Conservation (phyloP, 345 rosid species). For the Jatropha curcas region DNA sequence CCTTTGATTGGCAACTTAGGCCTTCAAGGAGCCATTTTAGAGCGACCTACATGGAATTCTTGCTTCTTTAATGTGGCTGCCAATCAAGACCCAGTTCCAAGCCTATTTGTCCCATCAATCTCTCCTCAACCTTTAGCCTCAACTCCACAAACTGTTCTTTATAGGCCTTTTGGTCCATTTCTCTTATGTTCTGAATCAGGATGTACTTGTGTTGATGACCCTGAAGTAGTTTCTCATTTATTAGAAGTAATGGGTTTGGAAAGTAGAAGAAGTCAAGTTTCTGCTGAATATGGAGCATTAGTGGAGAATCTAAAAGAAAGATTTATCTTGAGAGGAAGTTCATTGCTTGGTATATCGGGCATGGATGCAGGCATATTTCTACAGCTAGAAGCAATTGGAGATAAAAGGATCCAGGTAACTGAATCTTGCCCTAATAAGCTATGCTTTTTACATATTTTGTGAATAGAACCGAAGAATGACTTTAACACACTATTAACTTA, state of each 20-base stretch:
- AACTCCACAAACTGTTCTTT: slow-evolving; percentile 11
- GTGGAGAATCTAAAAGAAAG: slow-evolving; percentile 12
- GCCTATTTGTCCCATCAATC: slow-evolving; percentile 17
- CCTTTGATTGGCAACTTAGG: slow-evolving; percentile 49
- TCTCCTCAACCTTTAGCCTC: slow-evolving; percentile 4
- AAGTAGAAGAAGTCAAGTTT: slow-evolving; percentile 8
- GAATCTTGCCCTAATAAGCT: not conserved
- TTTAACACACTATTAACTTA: not conserved
- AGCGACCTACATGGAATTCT: slow-evolving; percentile 39
- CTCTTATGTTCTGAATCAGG: slow-evolving; percentile 41
- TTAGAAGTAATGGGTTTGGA: slow-evolving; percentile 20
- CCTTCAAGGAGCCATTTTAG: slow-evolving; percentile 38
- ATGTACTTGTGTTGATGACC: slow-evolving; percentile 49
- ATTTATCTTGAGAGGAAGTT: slow-evolving; percentile 21
- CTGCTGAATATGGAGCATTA: slow-evolving; percentile 21
- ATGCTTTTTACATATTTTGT: not conserved
- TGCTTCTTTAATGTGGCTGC: slow-evolving; percentile 58
- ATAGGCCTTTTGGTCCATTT: slow-evolving; percentile 60
- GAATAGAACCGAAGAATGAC: not conserved
- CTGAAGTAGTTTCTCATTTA: slow-evolving; percentile 36
- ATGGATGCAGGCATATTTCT: slow-evolving; percentile 23
- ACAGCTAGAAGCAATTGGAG: slow-evolving; percentile 38
- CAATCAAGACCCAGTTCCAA: slow-evolving; percentile 38
- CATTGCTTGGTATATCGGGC: not conserved
- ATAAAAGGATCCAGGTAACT: slow-evolving; percentile 31